Conservation (phyloP, 257 asterid species). For the Solanum clarkiae region DNA sequence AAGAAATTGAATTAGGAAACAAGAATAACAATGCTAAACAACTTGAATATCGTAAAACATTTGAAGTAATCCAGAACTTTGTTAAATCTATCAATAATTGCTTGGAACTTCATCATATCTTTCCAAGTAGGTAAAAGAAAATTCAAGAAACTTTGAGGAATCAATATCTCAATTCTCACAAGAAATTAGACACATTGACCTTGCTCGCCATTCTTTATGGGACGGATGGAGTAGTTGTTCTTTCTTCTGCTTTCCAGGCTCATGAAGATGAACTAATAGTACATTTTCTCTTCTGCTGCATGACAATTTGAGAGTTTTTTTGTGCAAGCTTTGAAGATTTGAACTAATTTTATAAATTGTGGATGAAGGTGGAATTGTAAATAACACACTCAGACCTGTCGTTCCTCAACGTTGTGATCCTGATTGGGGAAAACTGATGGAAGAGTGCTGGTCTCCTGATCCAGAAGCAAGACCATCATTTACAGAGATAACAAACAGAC, state of each 20-base stretch:
- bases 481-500: conserved; percentile 69
- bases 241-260: background rate
- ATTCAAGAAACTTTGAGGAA: background rate
- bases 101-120: too few relatives aligned
- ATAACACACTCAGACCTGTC: conserved; percentile 70
- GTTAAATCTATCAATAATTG: background rate
- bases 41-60: background rate
- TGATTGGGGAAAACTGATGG: conserved; percentile 78
- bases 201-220: background rate
- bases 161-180: background rate
- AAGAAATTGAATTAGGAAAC: background rate
- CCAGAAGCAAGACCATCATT: conserved; percentile 72
- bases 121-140: too few relatives aligned
- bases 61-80: background rate
- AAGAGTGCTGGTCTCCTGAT: conserved; percentile 87
- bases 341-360: background rate
- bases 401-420: conserved; percentile 73
- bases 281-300: background rate
- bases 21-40: background rate
- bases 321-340: background rate
- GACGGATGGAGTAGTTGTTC: background rate
- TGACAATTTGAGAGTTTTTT: background rate
- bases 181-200: background rate
- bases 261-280: background rate
- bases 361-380: conserved; percentile 76